Conservation (phyloP, 148 eudicot genomes). For the Amaranthus cruentus region DNA sequence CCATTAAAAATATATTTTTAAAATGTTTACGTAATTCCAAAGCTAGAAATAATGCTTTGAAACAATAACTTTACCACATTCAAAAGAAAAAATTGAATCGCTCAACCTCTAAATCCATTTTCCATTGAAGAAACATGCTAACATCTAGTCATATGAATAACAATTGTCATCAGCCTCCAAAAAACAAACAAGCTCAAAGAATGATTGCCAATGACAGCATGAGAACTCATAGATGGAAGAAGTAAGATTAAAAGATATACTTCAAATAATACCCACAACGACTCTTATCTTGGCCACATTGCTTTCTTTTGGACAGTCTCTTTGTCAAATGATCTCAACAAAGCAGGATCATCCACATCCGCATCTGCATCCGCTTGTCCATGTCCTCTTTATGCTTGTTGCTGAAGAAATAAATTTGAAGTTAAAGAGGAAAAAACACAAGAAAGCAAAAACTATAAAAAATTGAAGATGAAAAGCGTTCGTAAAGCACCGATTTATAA, state of each 20-base stretch:
- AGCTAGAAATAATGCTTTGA: background rate
- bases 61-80: background rate
- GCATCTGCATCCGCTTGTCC: constrained; percentile 49
- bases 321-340: constrained; percentile 44
- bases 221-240: background rate
- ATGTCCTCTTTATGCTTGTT: constrained; percentile 46
- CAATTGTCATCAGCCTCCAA: no score
- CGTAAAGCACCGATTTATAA: background rate
- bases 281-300: constrained; percentile 98
- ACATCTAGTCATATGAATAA: background rate
- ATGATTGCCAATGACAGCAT: background rate
- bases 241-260: background rate
- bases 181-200: no score
- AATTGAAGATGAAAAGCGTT: background rate
- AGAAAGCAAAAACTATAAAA: background rate
- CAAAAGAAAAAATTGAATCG: background rate
- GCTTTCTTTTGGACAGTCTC: constrained; percentile 66
- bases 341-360: constrained; percentile 26
- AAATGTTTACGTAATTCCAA: background rate
- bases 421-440: background rate
- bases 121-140: background rate
- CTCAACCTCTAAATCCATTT: background rate
- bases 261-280: constrained; percentile 51
- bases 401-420: constrained; percentile 30
- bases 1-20: background rate